Percentiles rank a stretch among this genome's conserved stretches.
These are phyloP conservation scores for Ilyonectria mors-panacis DNA, from an alignment of 2,329 filamentous ascomycete genomes.

Conservation along the genomic window DNA sequence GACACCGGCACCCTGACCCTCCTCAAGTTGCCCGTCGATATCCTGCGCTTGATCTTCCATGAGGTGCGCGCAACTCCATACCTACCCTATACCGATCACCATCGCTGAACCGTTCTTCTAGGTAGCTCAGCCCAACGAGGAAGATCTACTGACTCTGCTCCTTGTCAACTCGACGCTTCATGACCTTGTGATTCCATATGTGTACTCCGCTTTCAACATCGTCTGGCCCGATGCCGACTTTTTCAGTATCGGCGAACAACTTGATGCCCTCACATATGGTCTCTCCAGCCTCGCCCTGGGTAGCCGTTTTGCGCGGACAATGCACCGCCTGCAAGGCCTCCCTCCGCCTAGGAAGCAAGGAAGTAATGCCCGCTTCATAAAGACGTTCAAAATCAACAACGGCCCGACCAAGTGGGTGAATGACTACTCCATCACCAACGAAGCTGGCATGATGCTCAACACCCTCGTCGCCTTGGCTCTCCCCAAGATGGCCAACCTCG, in stretches of 20 bases:
- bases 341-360: slow-evolving; percentile 12
- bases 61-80: slow-evolving; percentile 24
- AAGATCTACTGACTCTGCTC: slow-evolving; percentile 25
- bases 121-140: slow-evolving; percentile 25
- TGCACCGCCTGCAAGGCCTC: slow-evolving; percentile 30
- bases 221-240: slow-evolving; percentile 28
- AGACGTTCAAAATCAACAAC: slow-evolving; percentile 32
- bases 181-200: slow-evolving; percentile 28
- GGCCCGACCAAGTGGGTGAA: slow-evolving; percentile 28
- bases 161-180: slow-evolving; percentile 31
- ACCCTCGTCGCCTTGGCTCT: slow-evolving; percentile 32
- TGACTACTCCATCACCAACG: slow-evolving; percentile 25
- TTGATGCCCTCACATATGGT: slow-evolving; percentile 33
- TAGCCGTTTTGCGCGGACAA: slow-evolving; percentile 27
- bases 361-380: slow-evolving; percentile 28
- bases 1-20: slow-evolving; percentile 28
- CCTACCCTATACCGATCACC: slow-evolving; percentile 12
- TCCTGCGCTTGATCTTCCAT: slow-evolving; percentile 32
- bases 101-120: slow-evolving; percentile 16
- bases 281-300: slow-evolving; percentile 30
- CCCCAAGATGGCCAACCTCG: slow-evolving; percentile 35
- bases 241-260: slow-evolving; percentile 9
- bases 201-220: slow-evolving; percentile 30
- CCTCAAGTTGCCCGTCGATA: slow-evolving; percentile 32
- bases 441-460: slow-evolving; percentile 37